Conservation (phyloP, 2,329 filamentous ascomycete species). For the Diaporthe citrichinensis region DNA sequence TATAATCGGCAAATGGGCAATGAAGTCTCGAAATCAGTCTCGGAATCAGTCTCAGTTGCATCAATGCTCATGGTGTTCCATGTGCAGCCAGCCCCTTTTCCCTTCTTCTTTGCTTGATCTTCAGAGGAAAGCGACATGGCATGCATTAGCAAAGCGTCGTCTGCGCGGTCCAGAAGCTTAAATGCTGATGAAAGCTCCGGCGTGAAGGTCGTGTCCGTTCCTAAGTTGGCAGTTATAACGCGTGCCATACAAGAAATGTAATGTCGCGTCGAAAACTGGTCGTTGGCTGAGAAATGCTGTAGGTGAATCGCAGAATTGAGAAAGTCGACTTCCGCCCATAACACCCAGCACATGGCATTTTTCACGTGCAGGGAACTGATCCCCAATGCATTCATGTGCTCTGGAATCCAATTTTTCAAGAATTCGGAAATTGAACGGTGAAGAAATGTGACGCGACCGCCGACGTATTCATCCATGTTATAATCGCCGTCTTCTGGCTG, state of each 20-base stretch:
- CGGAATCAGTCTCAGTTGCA: background rate
- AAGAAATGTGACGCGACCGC: background rate
- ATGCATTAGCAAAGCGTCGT: background rate
- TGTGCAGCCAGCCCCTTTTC: background rate
- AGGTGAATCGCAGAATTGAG: background rate
- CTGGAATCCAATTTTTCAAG: background rate
- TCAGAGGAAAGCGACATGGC: background rate
- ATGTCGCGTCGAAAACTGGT: rapidly evolving
- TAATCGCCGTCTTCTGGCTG: background rate
- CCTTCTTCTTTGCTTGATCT: background rate
- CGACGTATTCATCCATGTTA: background rate
- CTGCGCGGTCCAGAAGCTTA: background rate
- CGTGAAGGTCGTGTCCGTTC: background rate
- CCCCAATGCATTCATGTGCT: background rate
- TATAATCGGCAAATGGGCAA: background rate
- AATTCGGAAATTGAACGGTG: background rate
- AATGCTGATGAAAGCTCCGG: background rate
- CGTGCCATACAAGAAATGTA: background rate
- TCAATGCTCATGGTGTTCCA: background rate
- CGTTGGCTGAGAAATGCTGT: rapidly evolving
- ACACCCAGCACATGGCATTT: background rate
- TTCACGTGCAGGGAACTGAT: background rate
- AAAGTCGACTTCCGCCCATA: background rate
- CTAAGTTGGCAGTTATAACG: background rate
- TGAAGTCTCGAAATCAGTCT: background rate